Percentiles rank a stretch among this genome's conserved stretches.
Evolutionary conservation across 139 green algal species (phyloP).

Genomic region (Chlamydomonas incerta): DNA sequence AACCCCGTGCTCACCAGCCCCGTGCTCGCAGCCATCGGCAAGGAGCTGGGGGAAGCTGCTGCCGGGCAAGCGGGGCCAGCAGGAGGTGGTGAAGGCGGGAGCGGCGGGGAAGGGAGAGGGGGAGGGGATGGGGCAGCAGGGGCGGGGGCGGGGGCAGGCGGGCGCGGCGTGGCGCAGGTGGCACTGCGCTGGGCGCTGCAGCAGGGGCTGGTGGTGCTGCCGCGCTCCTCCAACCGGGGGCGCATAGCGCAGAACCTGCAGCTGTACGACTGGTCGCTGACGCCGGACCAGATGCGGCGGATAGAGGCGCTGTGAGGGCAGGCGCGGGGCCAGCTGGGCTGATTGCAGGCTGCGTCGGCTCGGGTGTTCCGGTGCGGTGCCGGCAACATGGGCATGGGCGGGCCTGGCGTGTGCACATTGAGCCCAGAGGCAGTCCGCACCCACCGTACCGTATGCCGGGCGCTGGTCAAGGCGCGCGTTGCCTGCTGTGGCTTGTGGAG

Average conservation of each 20-base stretch:
- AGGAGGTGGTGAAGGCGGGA: constrained; percentile 36
- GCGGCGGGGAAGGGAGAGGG: neutral
- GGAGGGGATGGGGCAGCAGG: too few relatives aligned
- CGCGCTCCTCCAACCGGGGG: constrained; percentile 52
- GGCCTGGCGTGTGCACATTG: too few relatives aligned
- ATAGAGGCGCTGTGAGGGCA: constrained; percentile 60
- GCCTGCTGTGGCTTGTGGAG: too few relatives aligned
- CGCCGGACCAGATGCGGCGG: constrained; percentile 56
- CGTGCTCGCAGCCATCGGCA: constrained; percentile 45
- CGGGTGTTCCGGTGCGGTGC: too few relatives aligned
- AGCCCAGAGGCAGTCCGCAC: too few relatives aligned
- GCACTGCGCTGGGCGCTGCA: constrained; percentile 81
- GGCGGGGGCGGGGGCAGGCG: neutral
- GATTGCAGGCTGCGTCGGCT: neutral
- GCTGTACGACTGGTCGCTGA: constrained; percentile 69
- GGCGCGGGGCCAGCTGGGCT: too few relatives aligned
- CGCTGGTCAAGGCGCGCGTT: too few relatives aligned
- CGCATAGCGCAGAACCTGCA: constrained; percentile 66
- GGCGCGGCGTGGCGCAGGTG: constrained; percentile 55
- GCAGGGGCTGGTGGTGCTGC: constrained; percentile 65
- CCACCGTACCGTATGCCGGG: too few relatives aligned
- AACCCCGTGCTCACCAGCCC: constrained; percentile 39
- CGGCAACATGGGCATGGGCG: too few relatives aligned
- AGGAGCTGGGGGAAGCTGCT: neutral
- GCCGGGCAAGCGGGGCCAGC: neutral